Evolutionary conservation across 2,329 filamentous ascomycete species (phyloP), one percentile per base, ranked within the genome.

Genomic region (Ceratocystis alfenasii): DNA sequence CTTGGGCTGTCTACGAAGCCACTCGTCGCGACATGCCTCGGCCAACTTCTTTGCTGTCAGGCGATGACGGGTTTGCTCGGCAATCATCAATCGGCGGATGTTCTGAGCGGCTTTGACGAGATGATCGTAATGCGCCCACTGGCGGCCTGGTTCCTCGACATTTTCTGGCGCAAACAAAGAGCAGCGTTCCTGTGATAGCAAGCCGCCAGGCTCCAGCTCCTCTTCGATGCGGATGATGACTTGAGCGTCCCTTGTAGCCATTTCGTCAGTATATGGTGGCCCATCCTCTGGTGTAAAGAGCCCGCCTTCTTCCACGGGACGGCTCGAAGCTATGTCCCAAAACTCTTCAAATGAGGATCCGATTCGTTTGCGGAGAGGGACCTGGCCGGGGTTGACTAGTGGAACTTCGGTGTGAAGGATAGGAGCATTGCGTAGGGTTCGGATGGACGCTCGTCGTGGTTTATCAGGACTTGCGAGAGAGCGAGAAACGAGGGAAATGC

Each of bases 121-220:
- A 73, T 97, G 89, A 72, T 97, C 92, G 72, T 85, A 83, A 70
- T 95, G 91, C n/a, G 88, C 86, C 79, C 90, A 97, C 71, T 94
- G 90, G 64, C 83, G 81, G 0, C 85, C 83, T 0, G 89, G 89
- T 71, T 95, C 88, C 66, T 89, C 86, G 68, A 78, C 78, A 12
- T 84, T 79, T 69, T 94, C 89, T 0, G 89, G 88, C 20, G 86
- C 80, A 70, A 89, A 94, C 28, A 87, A 77, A 1, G 86, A 87
- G 72, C 89, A 93, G 68, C 81, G 80, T 68, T 85, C 84, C 65
- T 81, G 77, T 63, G 87, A 90, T 33, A 96, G 79, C 3, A 91
- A 74, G 1, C 90, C 90, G 17, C 91, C 92, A 4, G 86, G 83
- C 71, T 89, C 80, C 2, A 85, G 84, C 69, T 90, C 92, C 61